Conservation (phyloP, 2,329 filamentous ascomycete genomes). For the Aspergillus sp. region DNA sequence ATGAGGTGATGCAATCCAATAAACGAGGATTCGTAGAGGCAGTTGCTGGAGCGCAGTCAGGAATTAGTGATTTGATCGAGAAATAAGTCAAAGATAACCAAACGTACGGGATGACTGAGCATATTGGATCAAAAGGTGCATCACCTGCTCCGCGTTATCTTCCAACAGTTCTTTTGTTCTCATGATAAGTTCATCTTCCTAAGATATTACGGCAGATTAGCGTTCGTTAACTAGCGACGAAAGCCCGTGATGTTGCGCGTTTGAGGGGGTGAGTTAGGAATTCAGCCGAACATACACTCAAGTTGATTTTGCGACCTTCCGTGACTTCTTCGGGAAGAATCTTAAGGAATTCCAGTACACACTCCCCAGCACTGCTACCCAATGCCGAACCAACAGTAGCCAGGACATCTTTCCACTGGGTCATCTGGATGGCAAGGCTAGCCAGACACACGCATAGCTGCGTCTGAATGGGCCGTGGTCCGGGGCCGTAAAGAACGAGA, state of each 20-base stretch:
- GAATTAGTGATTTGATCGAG: no score
- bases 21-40: constrained; percentile 84
- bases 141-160: constrained; percentile 83
- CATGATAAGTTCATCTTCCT: constrained; percentile 90
- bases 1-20: constrained; percentile 93
- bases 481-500: constrained; percentile 73
- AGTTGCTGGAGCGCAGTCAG: constrained; percentile 46
- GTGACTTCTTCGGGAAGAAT: constrained; percentile 98
- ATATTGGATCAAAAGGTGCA: constrained; percentile 84
- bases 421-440: constrained; percentile 94
- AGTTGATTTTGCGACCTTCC: constrained; percentile 97
- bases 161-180: constrained; percentile 86
- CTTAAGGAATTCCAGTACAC: constrained; percentile 91
- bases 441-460: constrained; percentile 94
- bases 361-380: constrained; percentile 66
- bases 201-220: constrained; percentile 47
- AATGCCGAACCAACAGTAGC: constrained; percentile 74
- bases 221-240: no score
- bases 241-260: constrained; percentile 24
- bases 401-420: constrained; percentile 89
- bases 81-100: neutral
- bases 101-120: constrained; percentile 77
- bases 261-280: constrained; percentile 18
- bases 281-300: constrained; percentile 82
- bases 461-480: constrained; percentile 77